These are phyloP conservation scores for Adansonia gregorii DNA, from an alignment of 441 rosid genomes.

Conservation along the genomic window DNA sequence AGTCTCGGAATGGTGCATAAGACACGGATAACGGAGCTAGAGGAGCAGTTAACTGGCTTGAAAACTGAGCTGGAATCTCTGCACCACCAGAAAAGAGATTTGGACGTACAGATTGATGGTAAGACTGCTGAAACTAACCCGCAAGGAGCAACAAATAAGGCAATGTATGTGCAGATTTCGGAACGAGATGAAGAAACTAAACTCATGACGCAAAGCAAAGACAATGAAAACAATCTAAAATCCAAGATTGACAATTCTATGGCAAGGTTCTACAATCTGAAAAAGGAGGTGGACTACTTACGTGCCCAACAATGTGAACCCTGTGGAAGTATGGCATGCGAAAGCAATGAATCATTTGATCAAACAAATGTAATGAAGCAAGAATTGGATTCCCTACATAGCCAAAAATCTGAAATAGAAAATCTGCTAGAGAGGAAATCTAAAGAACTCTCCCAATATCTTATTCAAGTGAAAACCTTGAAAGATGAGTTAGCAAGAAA, in stretches of 20 bases:
- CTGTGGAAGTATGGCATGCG: slow-evolving; percentile 33
- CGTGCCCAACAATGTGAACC: slow-evolving; percentile 41
- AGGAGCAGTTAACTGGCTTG: slow-evolving; percentile 44
- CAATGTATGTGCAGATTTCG: slow-evolving; percentile 47
- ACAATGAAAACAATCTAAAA: slow-evolving; percentile 47
- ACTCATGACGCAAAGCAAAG: slow-evolving; percentile 49
- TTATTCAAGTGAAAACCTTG: slow-evolving; percentile 38
- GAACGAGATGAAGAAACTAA: slow-evolving; percentile 50
- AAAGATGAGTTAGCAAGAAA: slow-evolving; percentile 45
- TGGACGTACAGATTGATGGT: slow-evolving; percentile 52
- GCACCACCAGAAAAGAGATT: slow-evolving; percentile 36
- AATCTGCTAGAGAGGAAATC: slow-evolving; percentile 43
- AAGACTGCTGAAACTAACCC: slow-evolving; percentile 52
- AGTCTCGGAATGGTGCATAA: slow-evolving; percentile 32
- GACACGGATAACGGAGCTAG: slow-evolving; percentile 53
- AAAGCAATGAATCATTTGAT: slow-evolving; percentile 42
- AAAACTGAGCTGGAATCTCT: slow-evolving; percentile 51
- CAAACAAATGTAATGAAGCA: slow-evolving; percentile 40
- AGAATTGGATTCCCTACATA: slow-evolving; percentile 45
- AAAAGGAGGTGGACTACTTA: slow-evolving; percentile 53
- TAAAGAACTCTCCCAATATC: slow-evolving; percentile 38
- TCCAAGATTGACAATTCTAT: slow-evolving; percentile 47
- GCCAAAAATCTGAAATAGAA: slow-evolving; percentile 42
- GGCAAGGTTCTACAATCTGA: slow-evolving; percentile 41
- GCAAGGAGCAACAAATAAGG: slow-evolving; percentile 47